Conservation (phyloP, 176 grass and related monocot genomes). For the Coix lacrymajobi region DNA sequence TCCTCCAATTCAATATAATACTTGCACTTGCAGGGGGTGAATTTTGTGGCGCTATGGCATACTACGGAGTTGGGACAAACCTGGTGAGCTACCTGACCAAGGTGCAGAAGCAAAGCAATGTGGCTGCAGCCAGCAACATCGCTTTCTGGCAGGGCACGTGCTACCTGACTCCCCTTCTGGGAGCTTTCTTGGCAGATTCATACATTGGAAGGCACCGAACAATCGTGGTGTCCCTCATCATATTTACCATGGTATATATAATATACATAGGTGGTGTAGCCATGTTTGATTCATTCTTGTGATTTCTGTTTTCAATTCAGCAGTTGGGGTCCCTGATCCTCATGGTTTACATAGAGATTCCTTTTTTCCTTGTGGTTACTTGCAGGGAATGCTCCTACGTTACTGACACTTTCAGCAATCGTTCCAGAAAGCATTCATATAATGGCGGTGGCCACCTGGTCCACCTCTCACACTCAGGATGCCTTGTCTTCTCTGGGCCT, state of each 20-base stretch:
- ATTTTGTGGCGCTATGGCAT: conserved; percentile 54
- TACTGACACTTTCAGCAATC: conserved; percentile 31
- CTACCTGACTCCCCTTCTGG: conserved; percentile 54
- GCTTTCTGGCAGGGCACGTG: conserved; percentile 54
- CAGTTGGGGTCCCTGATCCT: background rate
- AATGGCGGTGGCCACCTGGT: background rate
- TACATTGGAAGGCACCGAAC: conserved; percentile 60
- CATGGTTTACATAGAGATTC: background rate
- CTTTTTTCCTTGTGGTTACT: background rate
- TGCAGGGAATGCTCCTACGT: conserved; percentile 36
- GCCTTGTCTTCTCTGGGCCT: conserved; percentile 43
- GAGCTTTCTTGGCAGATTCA: conserved; percentile 68
- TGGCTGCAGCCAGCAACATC: conserved; percentile 40
- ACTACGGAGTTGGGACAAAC: conserved; percentile 55
- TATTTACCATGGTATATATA: conserved; percentile 33
- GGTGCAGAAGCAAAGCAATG: conserved; percentile 49
- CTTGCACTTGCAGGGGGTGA: conserved; percentile 34
- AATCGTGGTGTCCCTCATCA: conserved; percentile 31
- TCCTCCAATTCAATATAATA: background rate
- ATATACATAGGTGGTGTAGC: no score
- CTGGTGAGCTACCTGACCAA: conserved; percentile 61
- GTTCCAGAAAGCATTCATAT: conserved; percentile 12
- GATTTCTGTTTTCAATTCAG: background rate
- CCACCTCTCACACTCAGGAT: background rate
- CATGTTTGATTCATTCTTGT: no score